Evolutionary conservation across 176 grass and related monocot genomes (phyloP), one percentile per base, ranked within the genome.

Genomic region (Elaeis guineensis): DNA sequence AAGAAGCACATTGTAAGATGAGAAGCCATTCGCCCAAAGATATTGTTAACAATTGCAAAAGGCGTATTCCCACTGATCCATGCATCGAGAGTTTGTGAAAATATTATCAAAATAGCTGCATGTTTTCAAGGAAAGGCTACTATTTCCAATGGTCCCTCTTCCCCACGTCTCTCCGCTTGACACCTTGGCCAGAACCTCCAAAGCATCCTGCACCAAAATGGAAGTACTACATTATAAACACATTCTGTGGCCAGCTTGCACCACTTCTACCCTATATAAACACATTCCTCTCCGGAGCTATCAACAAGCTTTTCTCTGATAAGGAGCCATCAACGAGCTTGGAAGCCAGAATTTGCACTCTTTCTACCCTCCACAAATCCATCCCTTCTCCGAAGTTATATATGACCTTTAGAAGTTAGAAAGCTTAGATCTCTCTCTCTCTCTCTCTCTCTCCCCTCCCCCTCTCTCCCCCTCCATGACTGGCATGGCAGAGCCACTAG

Each of bases 11-110:
- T n/a, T 52, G 14, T 3, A 22, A 50, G 61, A 49, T 39, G 61
- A 50, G 61, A 48, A 65, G 17, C 63, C 49, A 8, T 16, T 44
- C 21, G 19, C 49, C 63, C 4, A 52, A 65, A 65, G 63, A 65
- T 65, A 65, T 52, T 19, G 50, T 52, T 52, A 65, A 65, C 63
- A 65, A 65, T 6, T 15, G 2, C 7, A 23, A 52, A 51, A 51
- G 22, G 16, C 18, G 14, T 65, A 52, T 65, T 52, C 63, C 63
- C 49, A n/a, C 61, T 35, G 20, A 5, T 19, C 16, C 19, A 63
- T 19, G 3, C 29, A 14, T 44, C 2, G 35, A 44, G 35, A 12
- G 8, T 12, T 51, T 4, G 6, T 17, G 62, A 64, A 20, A 51
- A 17, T 21, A 50, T 64, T 51, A 16, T 50, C 39, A 62, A 62